phyloP scores from a whole-genome alignment of 305 asterid genomes.

The Petunia hybrid region DNA sequence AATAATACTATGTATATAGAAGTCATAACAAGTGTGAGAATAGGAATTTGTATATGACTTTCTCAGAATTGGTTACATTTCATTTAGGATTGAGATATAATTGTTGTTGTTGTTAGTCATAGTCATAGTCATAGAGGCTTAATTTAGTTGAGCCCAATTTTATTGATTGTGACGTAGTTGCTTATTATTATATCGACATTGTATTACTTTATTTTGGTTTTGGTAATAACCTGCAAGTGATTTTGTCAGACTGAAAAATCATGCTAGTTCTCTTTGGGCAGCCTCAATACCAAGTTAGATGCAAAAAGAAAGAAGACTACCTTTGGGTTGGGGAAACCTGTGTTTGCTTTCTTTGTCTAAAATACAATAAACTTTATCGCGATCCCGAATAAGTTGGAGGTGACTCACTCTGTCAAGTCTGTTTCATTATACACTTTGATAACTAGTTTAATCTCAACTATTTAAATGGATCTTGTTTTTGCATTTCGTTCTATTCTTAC shows the following conservation, averaged over 20 bases:
- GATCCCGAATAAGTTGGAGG: neutral
- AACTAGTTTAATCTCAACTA: neutral
- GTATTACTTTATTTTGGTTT: neutral
- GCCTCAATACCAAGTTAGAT: constrained; percentile 10
- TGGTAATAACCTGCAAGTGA: neutral
- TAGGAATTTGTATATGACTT: constrained; percentile 9
- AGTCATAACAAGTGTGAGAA: constrained; percentile 9
- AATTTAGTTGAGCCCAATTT: constrained; percentile 11
- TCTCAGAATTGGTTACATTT: neutral
- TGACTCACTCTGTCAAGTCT: neutral
- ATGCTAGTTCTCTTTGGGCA: neutral
- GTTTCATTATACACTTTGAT: neutral
- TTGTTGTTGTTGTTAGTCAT: constrained; percentile 9
- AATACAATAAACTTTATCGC: neutral
- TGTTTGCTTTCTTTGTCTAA: constrained; percentile 21
- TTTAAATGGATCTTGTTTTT: neutral
- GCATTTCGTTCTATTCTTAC: constrained; percentile 14
- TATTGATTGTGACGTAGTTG: neutral
- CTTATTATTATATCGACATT: neutral
- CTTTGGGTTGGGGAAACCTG: constrained; percentile 27
- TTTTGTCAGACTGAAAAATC: constrained; percentile 5
- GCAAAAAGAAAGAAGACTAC: constrained; percentile 5
- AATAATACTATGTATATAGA: neutral
- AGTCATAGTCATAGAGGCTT: constrained; percentile 13
- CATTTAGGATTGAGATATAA: neutral